These are phyloP conservation scores for Amanita pseudoporphyria DNA, from an alignment of 768 basidiomycete genomes.

Conservation along the genomic window DNA sequence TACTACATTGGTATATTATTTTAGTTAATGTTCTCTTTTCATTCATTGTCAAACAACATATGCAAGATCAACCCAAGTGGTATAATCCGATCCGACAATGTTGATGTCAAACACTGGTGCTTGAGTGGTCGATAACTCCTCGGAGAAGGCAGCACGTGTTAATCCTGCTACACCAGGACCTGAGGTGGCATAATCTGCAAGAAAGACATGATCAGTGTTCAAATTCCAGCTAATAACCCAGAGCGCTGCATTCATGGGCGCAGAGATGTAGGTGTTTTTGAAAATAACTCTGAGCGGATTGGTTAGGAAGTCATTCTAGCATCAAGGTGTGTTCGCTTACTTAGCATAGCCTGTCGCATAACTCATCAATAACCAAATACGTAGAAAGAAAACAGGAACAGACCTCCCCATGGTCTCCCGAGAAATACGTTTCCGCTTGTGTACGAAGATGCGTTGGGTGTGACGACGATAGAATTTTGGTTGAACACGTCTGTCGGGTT, in stretches of 20 bases:
- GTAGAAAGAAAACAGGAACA: slow-evolving; percentile 10
- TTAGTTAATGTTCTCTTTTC: no score
- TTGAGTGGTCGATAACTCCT: slow-evolving; percentile 25
- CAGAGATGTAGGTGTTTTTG: slow-evolving; percentile 33
- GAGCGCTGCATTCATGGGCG: slow-evolving; percentile 29
- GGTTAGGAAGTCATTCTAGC: not conserved
- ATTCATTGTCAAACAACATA: not conserved
- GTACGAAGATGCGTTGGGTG: slow-evolving; percentile 26
- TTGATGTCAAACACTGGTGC: slow-evolving; percentile 31
- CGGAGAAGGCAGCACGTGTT: slow-evolving; percentile 30
- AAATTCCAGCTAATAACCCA: slow-evolving; percentile 38
- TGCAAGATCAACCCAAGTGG: slow-evolving; percentile 24
- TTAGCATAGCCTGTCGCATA: no score
- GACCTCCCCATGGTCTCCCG: slow-evolving; percentile 40
- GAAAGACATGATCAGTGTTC: slow-evolving; percentile 33
- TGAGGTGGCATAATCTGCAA: slow-evolving; percentile 36
- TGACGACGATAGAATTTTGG: slow-evolving; percentile 32
- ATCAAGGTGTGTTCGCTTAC: no score
- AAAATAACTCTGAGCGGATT: slow-evolving; percentile 31
- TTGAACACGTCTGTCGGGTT: no score
- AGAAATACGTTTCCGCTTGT: slow-evolving; percentile 29
- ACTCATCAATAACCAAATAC: no score
- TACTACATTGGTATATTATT: not conserved
- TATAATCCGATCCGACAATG: slow-evolving; percentile 36
- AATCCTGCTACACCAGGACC: slow-evolving; percentile 28